Evolutionary conservation across 352 stramenopile species (phyloP), one percentile per base, ranked within the genome.

Genomic region (Pythium biforme): DNA sequence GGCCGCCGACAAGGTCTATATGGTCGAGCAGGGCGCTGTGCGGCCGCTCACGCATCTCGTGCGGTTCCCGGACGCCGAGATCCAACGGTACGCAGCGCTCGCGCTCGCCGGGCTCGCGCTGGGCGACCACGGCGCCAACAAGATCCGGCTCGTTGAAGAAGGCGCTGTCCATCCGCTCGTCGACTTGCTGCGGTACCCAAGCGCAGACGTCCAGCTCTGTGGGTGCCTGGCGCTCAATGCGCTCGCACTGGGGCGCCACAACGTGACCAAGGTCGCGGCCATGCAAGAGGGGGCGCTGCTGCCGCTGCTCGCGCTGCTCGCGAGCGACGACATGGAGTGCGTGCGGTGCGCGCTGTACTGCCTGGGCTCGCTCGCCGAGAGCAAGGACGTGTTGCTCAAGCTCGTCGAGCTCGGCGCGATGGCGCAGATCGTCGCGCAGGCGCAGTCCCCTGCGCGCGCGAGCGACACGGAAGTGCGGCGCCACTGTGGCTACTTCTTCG

Each of bases 11-110:
- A 98, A 97, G 75, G 82, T 68, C 27, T 76, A 75, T 46, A 90
- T 99, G 57, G 85, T 98, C 8, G 91, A 98, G 58, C 76, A 97
- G 65, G 95, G 93, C 4, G 88, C 82, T 15, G 78, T 98, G 43
- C 83, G 93, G n/a, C 89, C 96, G 17, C 81, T 99, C 11, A 93
- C 96, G 15, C 97, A 98, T 64, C 69, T 99, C 45, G 81, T 96
- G 10, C 79, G 95, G 20, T 99, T 98, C 64, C 96, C 95, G 6
- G 95, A 99, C 60, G 77, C 95, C 11, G 91, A 99, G 70, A 97
- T 99, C 60, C 95, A 99, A 75, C 82, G 94, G 3, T 98, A 97
- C 55, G 95, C 96, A 15, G 87, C 92, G 7, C 77, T 99, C 50
- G 85, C 95, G 17, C 70, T 99, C 9, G 94, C 95, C 17, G 95